A percentile compares a stretch with the other conserved stretches of the same genome.
phyloP scores from a whole-genome alignment of 2,329 filamentous ascomycete genomes.

The Colletotrichum liriopes region DNA sequence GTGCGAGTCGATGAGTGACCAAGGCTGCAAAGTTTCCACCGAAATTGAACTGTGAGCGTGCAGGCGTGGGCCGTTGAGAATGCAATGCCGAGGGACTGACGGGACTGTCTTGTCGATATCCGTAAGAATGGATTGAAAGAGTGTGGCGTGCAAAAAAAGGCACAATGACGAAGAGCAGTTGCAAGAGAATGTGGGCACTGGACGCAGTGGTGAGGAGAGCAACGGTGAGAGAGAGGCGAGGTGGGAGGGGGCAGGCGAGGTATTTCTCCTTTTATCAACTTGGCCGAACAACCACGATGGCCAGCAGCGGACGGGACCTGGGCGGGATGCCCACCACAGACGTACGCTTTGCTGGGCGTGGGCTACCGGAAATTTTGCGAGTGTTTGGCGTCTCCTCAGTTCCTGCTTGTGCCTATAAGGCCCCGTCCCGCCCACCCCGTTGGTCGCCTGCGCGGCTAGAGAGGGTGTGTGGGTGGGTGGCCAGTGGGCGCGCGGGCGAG shows the following conservation, averaged over 20 bases:
- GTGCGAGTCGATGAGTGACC: constrained; percentile 29
- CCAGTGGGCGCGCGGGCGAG: constrained; percentile 9
- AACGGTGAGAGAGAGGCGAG: constrained; percentile 19
- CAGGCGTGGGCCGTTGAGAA: constrained; percentile 20
- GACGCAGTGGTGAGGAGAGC: constrained; percentile 31
- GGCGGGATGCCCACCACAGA: constrained; percentile 6
- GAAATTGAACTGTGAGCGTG: constrained; percentile 12
- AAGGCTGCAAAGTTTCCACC: constrained; percentile 17
- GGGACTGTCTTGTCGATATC: constrained; percentile 40
- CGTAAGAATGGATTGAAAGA: constrained; percentile 17
- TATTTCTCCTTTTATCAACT: constrained; percentile 41
- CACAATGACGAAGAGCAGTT: constrained; percentile 39
- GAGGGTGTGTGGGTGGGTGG: constrained; percentile 12
- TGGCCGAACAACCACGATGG: constrained; percentile 20
- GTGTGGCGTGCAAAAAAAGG: constrained; percentile 37
- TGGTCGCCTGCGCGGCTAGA: constrained; percentile 29
- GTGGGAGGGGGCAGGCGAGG: constrained; percentile 37
- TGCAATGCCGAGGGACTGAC: constrained; percentile 35
- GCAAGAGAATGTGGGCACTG: constrained; percentile 42
- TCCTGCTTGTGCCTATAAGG: constrained; percentile 21
- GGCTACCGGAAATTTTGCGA: constrained; percentile 36
- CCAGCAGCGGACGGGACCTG: background rate
- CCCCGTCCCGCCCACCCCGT: constrained; percentile 12
- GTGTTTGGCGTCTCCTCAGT: constrained; percentile 33
- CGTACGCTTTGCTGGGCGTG: constrained; percentile 27